Conservation (phyloP, 345 rosid genomes). For the Arabidopsis arenosa region DNA sequence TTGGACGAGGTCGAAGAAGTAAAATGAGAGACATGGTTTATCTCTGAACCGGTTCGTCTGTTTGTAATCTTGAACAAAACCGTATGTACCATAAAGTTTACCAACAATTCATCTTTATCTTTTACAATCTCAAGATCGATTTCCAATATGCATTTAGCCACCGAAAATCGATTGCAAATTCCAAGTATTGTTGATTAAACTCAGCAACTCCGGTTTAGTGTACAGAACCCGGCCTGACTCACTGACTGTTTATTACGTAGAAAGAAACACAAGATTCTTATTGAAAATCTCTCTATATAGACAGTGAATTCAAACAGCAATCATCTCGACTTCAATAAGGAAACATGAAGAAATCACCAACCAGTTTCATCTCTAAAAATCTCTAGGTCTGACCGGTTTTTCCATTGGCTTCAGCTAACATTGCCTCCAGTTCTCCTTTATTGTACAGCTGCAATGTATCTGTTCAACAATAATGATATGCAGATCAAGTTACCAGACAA, state of each 20-base stretch:
- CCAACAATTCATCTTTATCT: slow-evolving; percentile 18
- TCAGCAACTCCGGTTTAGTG: slow-evolving; percentile 25
- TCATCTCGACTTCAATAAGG: slow-evolving; percentile 1
- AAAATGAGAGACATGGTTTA: slow-evolving; percentile 48
- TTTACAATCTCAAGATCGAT: slow-evolving; percentile 9
- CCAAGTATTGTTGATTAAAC: slow-evolving; percentile 25
- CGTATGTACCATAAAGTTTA: slow-evolving; percentile 30
- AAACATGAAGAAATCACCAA: slow-evolving; percentile 29
- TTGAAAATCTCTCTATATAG: neutral
- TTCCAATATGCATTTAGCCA: neutral
- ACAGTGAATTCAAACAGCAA: neutral
- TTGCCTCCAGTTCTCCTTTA: slow-evolving; percentile 75
- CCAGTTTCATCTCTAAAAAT: slow-evolving; percentile 9
- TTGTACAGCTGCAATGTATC: slow-evolving; percentile 74
- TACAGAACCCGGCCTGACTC: neutral
- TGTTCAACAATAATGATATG: slow-evolving; percentile 48
- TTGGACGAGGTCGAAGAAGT: slow-evolving; percentile 87
- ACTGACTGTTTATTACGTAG: slow-evolving; percentile 39
- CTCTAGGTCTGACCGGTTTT: slow-evolving; percentile 31
- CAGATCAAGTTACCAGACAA: slow-evolving; percentile 23
- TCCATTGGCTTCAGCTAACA: slow-evolving; percentile 66
- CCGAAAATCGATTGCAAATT: slow-evolving; percentile 11
- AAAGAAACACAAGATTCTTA: slow-evolving; percentile 45
- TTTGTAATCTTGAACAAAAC: slow-evolving; percentile 40
- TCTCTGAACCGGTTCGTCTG: slow-evolving; percentile 23